phyloP scores from a whole-genome alignment of 2,329 filamentous ascomycete species.

The Hymenoscyphus fraxineus region DNA sequence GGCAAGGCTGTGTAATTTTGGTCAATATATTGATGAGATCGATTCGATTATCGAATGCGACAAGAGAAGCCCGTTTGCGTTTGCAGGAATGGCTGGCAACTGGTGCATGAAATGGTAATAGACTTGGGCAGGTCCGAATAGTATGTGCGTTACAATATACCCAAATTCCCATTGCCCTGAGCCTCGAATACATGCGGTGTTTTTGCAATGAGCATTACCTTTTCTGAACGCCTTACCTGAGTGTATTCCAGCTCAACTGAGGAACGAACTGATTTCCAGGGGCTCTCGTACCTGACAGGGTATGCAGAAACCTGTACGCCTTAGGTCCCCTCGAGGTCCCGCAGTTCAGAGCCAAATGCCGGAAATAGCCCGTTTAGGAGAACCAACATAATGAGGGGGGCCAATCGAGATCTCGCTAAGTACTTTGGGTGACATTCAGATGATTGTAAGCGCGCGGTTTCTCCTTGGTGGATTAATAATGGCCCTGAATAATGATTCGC shows the following conservation, averaged over 20 bases:
- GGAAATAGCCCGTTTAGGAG: not conserved
- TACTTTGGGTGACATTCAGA: not conserved
- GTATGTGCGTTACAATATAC: not conserved
- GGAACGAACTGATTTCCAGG: not conserved
- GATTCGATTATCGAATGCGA: not conserved
- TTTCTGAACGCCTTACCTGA: not conserved
- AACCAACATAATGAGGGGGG: not conserved
- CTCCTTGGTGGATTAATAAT: not conserved
- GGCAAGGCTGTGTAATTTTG: constrained; percentile 1
- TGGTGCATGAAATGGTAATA: not conserved
- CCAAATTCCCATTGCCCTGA: not conserved
- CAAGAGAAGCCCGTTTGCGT: not conserved
- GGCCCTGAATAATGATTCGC: not conserved
- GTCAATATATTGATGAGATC: not conserved
- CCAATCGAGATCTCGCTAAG: not conserved
- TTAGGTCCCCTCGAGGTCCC: too few species aligned
- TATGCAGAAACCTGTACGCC: not conserved
- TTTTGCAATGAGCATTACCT: not conserved
- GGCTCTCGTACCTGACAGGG: not conserved
- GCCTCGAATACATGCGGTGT: not conserved
- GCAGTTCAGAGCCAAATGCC: not conserved
- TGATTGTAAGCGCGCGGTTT: not conserved
- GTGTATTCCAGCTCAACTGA: not conserved
- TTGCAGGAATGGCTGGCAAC: not conserved
- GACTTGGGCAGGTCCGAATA: not conserved